phyloP scores from a whole-genome alignment of 2,329 filamentous ascomycete species.

The Nothophoma quercina region DNA sequence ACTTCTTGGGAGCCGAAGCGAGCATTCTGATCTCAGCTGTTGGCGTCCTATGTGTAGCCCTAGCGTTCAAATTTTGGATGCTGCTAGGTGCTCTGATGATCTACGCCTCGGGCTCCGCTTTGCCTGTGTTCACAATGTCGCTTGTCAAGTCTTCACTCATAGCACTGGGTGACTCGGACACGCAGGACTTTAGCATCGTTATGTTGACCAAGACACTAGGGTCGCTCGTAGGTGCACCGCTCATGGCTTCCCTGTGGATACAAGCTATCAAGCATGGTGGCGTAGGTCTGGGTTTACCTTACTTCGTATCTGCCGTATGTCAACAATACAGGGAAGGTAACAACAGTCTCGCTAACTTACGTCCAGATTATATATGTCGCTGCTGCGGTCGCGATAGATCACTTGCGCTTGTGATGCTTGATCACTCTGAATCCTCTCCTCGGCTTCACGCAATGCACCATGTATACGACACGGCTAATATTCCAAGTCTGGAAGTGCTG shows the following conservation, averaged over 20 bases:
- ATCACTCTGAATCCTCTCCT: too few relatives aligned
- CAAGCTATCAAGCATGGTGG: conserved; percentile 46
- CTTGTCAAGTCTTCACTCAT: conserved; percentile 46
- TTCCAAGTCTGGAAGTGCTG: too few relatives aligned
- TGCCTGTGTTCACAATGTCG: conserved; percentile 50
- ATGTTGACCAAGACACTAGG: conserved; percentile 49
- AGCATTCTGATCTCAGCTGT: conserved; percentile 45
- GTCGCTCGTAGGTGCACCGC: conserved; percentile 45
- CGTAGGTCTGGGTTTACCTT: conserved; percentile 42
- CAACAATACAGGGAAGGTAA: background rate
- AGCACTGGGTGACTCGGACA: conserved; percentile 33
- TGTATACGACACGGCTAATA: too few relatives aligned
- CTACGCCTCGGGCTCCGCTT: conserved; percentile 49
- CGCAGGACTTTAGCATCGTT: conserved; percentile 49
- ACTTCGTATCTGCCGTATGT: conserved; percentile 27
- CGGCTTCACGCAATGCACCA: too few relatives aligned
- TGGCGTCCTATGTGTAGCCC: conserved; percentile 44
- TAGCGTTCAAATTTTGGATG: conserved; percentile 44
- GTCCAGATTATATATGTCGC: background rate
- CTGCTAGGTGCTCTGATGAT: conserved; percentile 44
- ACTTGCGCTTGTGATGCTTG: background rate
- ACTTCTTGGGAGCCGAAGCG: conserved; percentile 40
- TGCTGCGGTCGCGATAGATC: background rate
- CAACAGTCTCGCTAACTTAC: background rate
- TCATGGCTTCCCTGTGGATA: conserved; percentile 49